Percentiles rank a stretch among this genome's conserved stretches.
phyloP scores from a whole-genome alignment of 257 asterid genomes.

The Nicotiana tabacum region DNA sequence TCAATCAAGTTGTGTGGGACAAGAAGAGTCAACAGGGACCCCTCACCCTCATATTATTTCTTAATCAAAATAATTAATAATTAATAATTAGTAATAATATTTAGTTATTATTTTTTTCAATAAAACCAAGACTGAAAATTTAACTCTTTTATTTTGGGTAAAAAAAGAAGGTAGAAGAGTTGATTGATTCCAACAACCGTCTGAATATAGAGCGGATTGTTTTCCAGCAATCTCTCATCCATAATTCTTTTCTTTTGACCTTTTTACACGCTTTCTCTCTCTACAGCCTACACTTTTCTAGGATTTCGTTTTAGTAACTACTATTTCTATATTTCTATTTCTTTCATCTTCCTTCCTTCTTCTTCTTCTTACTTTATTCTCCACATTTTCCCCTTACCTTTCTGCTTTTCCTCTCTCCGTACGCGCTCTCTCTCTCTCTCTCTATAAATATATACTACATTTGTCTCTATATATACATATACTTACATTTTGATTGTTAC shows the following conservation, averaged over 20 bases:
- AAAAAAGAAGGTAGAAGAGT: neutral
- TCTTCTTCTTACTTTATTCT: neutral
- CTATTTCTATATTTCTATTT: neutral
- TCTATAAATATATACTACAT: neutral
- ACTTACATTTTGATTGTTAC: neutral
- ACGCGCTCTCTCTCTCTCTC: neutral
- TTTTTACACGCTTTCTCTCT: conserved; percentile 19
- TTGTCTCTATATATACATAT: neutral
- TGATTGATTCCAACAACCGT: conserved; percentile 44
- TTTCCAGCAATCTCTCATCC: conserved; percentile 22
- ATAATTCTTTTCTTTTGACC: conserved; percentile 38
- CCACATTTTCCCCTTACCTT: conserved; percentile 13
- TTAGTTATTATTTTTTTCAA: neutral
- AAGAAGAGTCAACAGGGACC: neutral
- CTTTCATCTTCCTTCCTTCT: neutral
- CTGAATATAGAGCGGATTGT: conserved; percentile 23
- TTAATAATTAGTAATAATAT: neutral
- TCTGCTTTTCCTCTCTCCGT: neutral
- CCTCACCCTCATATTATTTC: neutral
- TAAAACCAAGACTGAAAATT: neutral
- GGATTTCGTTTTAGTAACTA: neutral
- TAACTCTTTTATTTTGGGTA: neutral
- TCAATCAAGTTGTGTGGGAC: too few species aligned
- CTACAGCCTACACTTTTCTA: conserved; percentile 11
- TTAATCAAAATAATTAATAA: neutral